Evolutionary conservation across 1,139 yeast species (phyloP).

Genomic region (Chernovozyma sophiae-reginae): DNA sequence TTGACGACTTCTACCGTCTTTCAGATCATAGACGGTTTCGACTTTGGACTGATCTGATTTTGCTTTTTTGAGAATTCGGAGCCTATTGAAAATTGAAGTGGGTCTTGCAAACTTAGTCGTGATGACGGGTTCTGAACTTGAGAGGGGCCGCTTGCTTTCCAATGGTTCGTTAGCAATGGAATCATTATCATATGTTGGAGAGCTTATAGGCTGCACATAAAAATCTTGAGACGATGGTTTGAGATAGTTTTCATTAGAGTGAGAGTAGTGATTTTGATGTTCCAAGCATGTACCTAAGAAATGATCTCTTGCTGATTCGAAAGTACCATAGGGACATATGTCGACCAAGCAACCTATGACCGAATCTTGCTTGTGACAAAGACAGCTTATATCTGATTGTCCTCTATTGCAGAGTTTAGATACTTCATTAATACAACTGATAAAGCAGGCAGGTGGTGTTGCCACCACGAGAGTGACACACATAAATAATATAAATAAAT

Average conservation of each 20-base stretch:
- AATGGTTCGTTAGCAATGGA: no score
- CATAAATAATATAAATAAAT: neutral
- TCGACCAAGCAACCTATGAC: slow-evolving; percentile 46
- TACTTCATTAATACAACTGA: slow-evolving; percentile 40
- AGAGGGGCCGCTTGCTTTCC: no score
- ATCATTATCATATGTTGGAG: no score
- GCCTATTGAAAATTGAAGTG: neutral
- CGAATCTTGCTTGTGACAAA: slow-evolving; percentile 35
- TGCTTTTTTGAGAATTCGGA: slow-evolving; percentile 4
- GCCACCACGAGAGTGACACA: slow-evolving; percentile 17
- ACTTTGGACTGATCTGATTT: slow-evolving; percentile 1
- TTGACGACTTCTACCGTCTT: neutral
- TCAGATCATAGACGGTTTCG: slow-evolving; percentile 5
- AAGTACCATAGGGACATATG: slow-evolving; percentile 46
- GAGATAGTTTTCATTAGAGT: no score
- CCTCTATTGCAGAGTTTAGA: slow-evolving; percentile 28
- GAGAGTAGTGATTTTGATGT: slow-evolving; percentile 13
- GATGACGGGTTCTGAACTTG: no score
- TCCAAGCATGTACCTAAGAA: slow-evolving; percentile 52
- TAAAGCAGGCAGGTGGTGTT: slow-evolving; percentile 54
- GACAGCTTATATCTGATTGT: slow-evolving; percentile 35
- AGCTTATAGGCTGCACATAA: no score
- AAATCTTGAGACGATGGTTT: no score
- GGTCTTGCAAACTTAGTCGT: no score
- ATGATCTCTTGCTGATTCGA: slow-evolving; percentile 50